Conservation (phyloP, 1,284 basidiomycete genomes). For the Microbotryum violaceum region DNA sequence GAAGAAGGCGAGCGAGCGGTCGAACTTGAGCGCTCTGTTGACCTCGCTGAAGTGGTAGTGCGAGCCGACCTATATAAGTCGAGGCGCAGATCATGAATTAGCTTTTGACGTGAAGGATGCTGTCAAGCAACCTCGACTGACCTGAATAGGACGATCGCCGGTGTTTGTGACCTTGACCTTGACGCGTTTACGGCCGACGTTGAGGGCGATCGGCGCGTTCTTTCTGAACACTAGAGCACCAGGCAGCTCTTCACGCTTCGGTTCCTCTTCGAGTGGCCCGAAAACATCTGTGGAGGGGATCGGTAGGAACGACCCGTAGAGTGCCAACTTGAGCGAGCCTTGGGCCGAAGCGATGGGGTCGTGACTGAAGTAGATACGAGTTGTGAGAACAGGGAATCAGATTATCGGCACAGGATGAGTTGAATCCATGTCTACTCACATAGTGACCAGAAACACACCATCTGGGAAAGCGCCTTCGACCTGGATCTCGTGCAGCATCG, state of each 20-base stretch:
- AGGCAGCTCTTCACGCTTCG: conserved; percentile 10
- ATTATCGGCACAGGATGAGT: conserved; percentile 2
- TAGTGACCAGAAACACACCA: conserved; percentile 86
- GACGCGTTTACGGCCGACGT: conserved; percentile 61
- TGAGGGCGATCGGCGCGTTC: conserved; percentile 61
- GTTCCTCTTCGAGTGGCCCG: conserved; percentile 49
- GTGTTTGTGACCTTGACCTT: conserved; percentile 77
- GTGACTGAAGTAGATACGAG: conserved; percentile 45
- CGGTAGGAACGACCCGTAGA: conserved; percentile 90
- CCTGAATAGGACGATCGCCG: conserved; percentile 90
- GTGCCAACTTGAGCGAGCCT: conserved; percentile 68
- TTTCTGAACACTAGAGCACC: conserved; percentile 54
- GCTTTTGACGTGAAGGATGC: too few relatives aligned
- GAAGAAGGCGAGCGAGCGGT: conserved; percentile 70
- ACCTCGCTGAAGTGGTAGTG: conserved; percentile 88
- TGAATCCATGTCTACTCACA: conserved; percentile 38
- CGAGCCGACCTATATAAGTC: conserved; percentile 60
- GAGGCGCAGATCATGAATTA: too few relatives aligned
- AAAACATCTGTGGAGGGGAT: conserved; percentile 62
- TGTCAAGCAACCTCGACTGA: conserved; percentile 35
- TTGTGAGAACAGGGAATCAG: too few relatives aligned
- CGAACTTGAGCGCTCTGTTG: conserved; percentile 73
- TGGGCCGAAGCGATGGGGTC: conserved; percentile 79
- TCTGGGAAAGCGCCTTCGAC: conserved; percentile 86
- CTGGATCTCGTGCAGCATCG: conserved; percentile 61